These are phyloP conservation scores for Elsinoe fawcettii DNA, from an alignment of 2,329 filamentous ascomycete species.

Conservation along the genomic window DNA sequence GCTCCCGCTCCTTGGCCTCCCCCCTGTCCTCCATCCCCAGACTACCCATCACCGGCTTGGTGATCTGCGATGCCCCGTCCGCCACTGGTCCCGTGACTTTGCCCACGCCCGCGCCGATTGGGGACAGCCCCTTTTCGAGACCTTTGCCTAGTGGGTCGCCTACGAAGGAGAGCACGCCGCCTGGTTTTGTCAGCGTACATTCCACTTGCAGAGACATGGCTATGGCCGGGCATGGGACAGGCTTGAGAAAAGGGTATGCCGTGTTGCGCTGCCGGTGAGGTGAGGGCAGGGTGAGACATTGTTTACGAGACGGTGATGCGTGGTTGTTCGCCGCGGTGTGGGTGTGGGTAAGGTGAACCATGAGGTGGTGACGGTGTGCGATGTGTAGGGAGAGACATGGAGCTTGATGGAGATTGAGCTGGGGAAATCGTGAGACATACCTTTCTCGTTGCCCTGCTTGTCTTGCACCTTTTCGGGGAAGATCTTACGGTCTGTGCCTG, in stretches of 20 bases:
- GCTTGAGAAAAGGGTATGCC: too few relatives aligned
- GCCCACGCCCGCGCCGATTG: constrained; percentile 27
- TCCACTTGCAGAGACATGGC: too few relatives aligned
- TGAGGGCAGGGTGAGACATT: background rate
- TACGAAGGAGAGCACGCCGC: constrained; percentile 24
- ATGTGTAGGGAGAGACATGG: background rate
- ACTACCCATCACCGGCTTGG: constrained; percentile 23
- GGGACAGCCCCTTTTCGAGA: constrained; percentile 26
- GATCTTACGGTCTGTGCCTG: constrained; percentile 24
- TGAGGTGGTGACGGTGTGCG: too few relatives aligned
- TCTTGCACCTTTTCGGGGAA: constrained; percentile 19
- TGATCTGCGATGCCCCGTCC: constrained; percentile 23
- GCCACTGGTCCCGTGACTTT: constrained; percentile 26
- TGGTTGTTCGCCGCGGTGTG: background rate
- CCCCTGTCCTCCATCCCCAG: constrained; percentile 20
- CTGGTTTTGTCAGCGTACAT: background rate
- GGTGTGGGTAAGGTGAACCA: too few relatives aligned
- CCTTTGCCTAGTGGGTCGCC: constrained; percentile 30
- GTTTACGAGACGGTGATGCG: background rate
- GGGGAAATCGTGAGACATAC: constrained; percentile 14
- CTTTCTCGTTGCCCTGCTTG: constrained; percentile 18
- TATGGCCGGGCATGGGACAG: background rate
- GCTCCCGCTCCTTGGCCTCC: constrained; percentile 23
- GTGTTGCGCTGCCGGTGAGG: background rate
- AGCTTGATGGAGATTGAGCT: background rate